phyloP scores from a whole-genome alignment of 495 filamentous ascomycete genomes.

The Aeminium ludgeri region DNA sequence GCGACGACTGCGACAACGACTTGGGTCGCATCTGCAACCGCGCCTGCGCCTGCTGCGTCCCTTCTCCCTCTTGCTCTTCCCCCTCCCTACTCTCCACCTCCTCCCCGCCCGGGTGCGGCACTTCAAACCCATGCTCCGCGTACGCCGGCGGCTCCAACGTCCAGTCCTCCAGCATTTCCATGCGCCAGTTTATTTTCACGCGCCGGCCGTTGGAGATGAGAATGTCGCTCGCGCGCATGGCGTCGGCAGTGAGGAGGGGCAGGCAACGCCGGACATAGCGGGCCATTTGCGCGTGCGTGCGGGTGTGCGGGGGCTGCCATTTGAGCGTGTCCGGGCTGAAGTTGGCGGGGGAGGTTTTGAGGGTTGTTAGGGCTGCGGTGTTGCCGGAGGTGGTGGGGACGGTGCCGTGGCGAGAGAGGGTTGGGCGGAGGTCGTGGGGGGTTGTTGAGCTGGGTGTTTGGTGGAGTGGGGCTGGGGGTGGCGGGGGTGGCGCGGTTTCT shows the following conservation, averaged over 20 bases:
- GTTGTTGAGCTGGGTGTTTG: neutral
- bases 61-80: no score
- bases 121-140: conserved; percentile 10
- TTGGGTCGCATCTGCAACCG: neutral
- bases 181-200: conserved; percentile 22
- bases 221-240: conserved; percentile 22
- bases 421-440: conserved; percentile 4
- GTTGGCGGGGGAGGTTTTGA: conserved; percentile 8
- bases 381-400: conserved; percentile 6
- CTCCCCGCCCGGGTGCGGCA: no score
- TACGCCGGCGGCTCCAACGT: conserved; percentile 13
- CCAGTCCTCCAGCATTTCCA: conserved; percentile 18
- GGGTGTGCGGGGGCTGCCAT: conserved; percentile 14
- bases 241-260: conserved; percentile 19
- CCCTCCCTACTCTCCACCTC: no score
- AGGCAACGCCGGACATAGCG: conserved; percentile 25
- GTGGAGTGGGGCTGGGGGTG: neutral
- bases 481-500: neutral
- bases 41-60: no score
- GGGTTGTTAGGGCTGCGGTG: conserved; percentile 7
- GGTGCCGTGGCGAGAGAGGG: conserved; percentile 1
- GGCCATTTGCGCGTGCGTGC: conserved; percentile 16
- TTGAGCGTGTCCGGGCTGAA: conserved; percentile 16
- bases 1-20: neutral
- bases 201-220: conserved; percentile 22